Evolutionary conservation across 2,329 filamentous ascomycete genomes (phyloP), one percentile per base, ranked within the genome.

Genomic region (Rasamsonia emersonii): DNA sequence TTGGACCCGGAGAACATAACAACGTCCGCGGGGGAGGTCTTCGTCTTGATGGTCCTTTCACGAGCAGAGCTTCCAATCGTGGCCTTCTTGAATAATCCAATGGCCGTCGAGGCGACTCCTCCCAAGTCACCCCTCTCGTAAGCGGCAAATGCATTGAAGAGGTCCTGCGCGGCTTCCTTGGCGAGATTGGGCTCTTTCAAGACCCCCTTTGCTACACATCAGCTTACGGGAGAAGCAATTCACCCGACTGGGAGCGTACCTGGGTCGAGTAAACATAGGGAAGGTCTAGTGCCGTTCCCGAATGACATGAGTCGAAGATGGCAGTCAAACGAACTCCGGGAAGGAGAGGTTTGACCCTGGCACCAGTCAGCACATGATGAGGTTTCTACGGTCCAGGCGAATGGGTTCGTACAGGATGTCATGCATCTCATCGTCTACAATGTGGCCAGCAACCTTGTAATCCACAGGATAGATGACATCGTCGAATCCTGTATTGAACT

Each of bases 1-100:
- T 95, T 96, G 62, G 85, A 93, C 30, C 91, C 91, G 39, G 85
- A 93, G 77, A 88, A 94, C 84, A 95, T 93, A 53, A 96, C 77
- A 23, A 98, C 91, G 59, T 98, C 91, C 24, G 91, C 91, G 1
- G 89, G 82, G 24, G 82, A 91, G 3, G 91, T 96, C 64, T 93
- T 93, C 19, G 89, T 96, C 45, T 79, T 73, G 51, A 86, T 69
- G 32, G 88, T 84, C 53, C 77, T 78, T 60, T 93, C 73, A 54
- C 86, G 79, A 4, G 81, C 79, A 11, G 82, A 77, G 39, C 86
- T 78, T 39, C 88, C 88, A 26, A 65, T 74, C 8, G 84, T 82
- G 8, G 86, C 86, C 51, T 88, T 83, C 68, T 95, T 95, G 62
- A 93, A 80, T 47, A 96, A 75, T 24, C 77, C 75, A 51, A 89